Percentiles rank a stretch among this genome's conserved stretches.
Evolutionary conservation across 2,329 filamentous ascomycete species (phyloP).

Genomic region (Claviceps spartinae): DNA sequence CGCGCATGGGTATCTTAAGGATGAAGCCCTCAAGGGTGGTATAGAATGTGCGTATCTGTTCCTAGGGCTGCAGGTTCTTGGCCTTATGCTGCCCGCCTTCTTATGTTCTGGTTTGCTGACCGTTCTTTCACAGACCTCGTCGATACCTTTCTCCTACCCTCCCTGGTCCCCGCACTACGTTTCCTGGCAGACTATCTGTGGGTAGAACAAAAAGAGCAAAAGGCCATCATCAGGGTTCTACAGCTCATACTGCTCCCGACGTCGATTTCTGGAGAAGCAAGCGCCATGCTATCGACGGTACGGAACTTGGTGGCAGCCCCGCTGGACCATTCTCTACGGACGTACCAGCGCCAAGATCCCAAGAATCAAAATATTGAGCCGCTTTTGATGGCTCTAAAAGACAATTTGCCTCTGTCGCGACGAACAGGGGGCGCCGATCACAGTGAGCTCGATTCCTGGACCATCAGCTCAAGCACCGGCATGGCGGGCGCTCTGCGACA

Average conservation of each 20-base stretch:
- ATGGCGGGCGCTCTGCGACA: constrained; percentile 44
- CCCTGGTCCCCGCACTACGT: constrained; percentile 57
- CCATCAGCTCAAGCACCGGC: constrained; percentile 39
- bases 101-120: not conserved
- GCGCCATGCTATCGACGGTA: constrained; percentile 55
- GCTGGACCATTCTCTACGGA: constrained; percentile 52
- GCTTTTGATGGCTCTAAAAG: constrained; percentile 50
- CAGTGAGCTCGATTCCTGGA: constrained; percentile 57
- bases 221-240: constrained; percentile 56
- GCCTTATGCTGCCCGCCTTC: not conserved
- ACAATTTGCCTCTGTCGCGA: constrained; percentile 42
- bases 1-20: constrained; percentile 47
- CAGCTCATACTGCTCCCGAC: constrained; percentile 58
- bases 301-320: constrained; percentile 58
- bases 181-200: constrained; percentile 61
- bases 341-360: constrained; percentile 52
- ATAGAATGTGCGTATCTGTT: constrained; percentile 50
- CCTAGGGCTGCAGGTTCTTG: too few relatives aligned
- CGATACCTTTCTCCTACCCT: constrained; percentile 68
- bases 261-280: constrained; percentile 58
- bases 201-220: constrained; percentile 51
- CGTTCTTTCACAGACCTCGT: constrained; percentile 45
- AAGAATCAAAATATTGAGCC: constrained; percentile 56
- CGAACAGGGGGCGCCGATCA: constrained; percentile 49
- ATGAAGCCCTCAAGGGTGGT: constrained; percentile 60